Conservation (phyloP, 2,329 filamentous ascomycete species). For the Fusarium sterilihyphosum region DNA sequence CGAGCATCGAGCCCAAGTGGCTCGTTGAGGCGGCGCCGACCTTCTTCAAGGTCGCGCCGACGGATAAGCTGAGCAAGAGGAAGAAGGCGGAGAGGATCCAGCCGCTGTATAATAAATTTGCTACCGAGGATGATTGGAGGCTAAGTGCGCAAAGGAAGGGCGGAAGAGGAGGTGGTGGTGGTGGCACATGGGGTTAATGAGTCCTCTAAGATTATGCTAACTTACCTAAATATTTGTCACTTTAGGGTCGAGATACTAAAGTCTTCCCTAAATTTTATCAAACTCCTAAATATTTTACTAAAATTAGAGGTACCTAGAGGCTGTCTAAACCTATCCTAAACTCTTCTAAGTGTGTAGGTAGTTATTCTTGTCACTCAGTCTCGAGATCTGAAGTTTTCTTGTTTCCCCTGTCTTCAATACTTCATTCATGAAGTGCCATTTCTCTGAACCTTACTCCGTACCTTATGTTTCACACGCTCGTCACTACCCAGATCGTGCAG, state of each 20-base stretch:
- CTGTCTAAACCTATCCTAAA: not conserved
- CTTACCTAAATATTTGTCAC: not conserved
- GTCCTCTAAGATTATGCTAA: not conserved
- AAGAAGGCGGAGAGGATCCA: constrained; percentile 96
- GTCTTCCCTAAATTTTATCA: not conserved
- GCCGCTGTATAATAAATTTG: constrained; percentile 92
- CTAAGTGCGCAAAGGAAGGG: constrained; percentile 87
- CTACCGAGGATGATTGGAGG: constrained; percentile 93
- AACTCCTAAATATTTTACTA: not conserved
- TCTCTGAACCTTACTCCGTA: not conserved
- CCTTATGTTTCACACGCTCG: not conserved
- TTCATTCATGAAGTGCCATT: not conserved
- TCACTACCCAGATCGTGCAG: not conserved
- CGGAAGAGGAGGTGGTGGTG: constrained; percentile 83
- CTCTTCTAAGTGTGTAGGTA: fast-evolving
- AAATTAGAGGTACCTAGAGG: fast-evolving
- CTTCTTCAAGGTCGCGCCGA: constrained; percentile 97
- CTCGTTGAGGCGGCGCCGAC: constrained; percentile 97
- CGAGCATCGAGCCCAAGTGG: constrained; percentile 91
- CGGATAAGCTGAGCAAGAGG: constrained; percentile 85
- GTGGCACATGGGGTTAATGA: constrained; percentile 85
- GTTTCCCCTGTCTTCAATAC: not conserved
- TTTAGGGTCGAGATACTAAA: not conserved
- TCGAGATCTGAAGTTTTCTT: not conserved
- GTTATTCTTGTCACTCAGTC: not conserved